phyloP scores from a whole-genome alignment of 2,329 filamentous ascomycete species.

The Exophiala alcalophila region DNA sequence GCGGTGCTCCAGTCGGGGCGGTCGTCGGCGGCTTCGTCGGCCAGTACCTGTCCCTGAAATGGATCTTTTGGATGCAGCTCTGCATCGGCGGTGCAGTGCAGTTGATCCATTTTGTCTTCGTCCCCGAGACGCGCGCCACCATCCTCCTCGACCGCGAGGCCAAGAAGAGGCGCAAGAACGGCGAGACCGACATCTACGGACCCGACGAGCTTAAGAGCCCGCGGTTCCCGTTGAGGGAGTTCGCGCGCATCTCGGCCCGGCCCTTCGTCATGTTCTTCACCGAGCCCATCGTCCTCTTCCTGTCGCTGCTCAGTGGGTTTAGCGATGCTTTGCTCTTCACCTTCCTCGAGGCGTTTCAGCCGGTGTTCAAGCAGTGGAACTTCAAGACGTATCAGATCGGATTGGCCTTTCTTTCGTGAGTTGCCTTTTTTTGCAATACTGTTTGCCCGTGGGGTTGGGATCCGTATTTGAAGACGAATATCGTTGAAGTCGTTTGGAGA shows the following conservation, averaged over 20 bases:
- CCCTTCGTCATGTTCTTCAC: conserved; percentile 64
- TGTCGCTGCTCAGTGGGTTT: conserved; percentile 63
- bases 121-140: conserved; percentile 59
- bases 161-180: conserved; percentile 51
- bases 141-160: conserved; percentile 59
- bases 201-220: conserved; percentile 53
- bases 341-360: conserved; percentile 61
- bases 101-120: conserved; percentile 47
- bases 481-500: no score
- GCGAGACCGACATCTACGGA: conserved; percentile 62
- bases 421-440: conserved; percentile 16
- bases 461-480: no score
- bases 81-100: conserved; percentile 56
- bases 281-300: conserved; percentile 61
- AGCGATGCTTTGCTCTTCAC: conserved; percentile 65
- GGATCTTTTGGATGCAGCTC: conserved; percentile 63
- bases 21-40: conserved; percentile 56
- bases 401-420: conserved; percentile 54
- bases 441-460: no score
- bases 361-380: conserved; percentile 59
- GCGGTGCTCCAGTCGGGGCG: conserved; percentile 54
- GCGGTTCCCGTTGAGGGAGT: conserved; percentile 58
- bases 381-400: conserved; percentile 52
- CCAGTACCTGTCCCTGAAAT: conserved; percentile 50
- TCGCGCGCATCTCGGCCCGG: conserved; percentile 57